Evolutionary conservation across 2,329 filamentous ascomycete species (phyloP).

Genomic region (Fusarium nematophilum): DNA sequence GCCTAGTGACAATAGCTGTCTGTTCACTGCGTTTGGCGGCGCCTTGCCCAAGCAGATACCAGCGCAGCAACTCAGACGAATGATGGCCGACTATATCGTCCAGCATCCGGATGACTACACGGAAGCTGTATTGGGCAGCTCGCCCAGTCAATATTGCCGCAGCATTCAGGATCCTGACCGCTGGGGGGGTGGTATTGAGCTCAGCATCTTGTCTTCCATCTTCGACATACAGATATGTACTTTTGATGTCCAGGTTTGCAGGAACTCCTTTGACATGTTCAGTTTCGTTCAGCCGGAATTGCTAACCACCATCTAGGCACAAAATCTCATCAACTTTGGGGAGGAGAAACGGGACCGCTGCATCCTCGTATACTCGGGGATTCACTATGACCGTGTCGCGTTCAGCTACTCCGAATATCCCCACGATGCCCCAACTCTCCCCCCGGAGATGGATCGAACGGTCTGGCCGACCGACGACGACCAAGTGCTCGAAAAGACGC

Average conservation of each 20-base stretch:
- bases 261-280: not conserved
- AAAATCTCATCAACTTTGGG: constrained; percentile 72
- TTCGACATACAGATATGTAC: constrained; percentile 89
- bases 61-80: constrained; percentile 71
- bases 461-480: constrained; percentile 65
- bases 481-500: constrained; percentile 78
- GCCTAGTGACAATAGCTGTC: constrained; percentile 95
- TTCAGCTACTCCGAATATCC: constrained; percentile 73
- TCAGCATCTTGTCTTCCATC: constrained; percentile 84
- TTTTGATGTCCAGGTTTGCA: constrained; percentile 75
- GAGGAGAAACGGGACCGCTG: constrained; percentile 76
- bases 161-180: constrained; percentile 84
- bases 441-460: constrained; percentile 79
- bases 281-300: not conserved
- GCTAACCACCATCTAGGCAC: constrained; percentile 38
- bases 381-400: constrained; percentile 92
- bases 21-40: constrained; percentile 89
- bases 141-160: constrained; percentile 79
- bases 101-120: constrained; percentile 78
- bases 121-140: constrained; percentile 79
- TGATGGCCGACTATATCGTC: constrained; percentile 84
- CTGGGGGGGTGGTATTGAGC: constrained; percentile 93
- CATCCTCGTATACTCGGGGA: constrained; percentile 88
- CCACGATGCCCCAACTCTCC: constrained; percentile 64
- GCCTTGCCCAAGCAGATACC: constrained; percentile 72